A percentile compares a stretch with the other conserved stretches of the same genome.
These are phyloP conservation scores for Begonia loranthoides DNA, from an alignment of 306 rosid genomes.

Conservation along the genomic window DNA sequence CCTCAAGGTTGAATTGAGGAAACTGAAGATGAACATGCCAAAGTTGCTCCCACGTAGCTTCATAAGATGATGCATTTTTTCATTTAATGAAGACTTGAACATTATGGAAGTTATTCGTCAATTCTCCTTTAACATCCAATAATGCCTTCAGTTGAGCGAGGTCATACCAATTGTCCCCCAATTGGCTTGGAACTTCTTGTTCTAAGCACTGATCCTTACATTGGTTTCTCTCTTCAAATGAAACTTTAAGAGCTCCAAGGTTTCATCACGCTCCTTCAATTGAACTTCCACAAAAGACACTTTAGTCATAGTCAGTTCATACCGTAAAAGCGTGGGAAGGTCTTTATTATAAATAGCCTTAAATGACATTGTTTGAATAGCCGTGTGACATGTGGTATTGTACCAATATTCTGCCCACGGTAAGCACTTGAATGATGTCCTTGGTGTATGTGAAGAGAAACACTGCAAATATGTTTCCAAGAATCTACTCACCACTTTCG, in stretches of 20 bases:
- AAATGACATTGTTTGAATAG: too few relatives aligned
- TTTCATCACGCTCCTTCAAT: neutral
- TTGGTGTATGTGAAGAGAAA: too few relatives aligned
- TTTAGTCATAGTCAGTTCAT: too few relatives aligned
- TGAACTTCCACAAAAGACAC: too few relatives aligned
- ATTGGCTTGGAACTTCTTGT: neutral
- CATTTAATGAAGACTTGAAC: neutral
- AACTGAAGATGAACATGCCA: neutral
- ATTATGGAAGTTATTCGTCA: neutral
- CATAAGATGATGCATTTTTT: neutral
- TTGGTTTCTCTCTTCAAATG: neutral
- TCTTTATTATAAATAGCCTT: neutral
- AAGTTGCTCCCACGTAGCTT: neutral
- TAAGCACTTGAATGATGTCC: too few relatives aligned
- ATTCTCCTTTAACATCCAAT: neutral
- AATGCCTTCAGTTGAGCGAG: neutral
- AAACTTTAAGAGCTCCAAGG: neutral
- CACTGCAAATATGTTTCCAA: neutral
- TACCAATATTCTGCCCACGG: too few relatives aligned
- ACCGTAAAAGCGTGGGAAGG: neutral
- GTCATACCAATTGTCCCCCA: neutral
- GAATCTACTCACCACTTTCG: neutral
- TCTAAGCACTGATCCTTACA: neutral
- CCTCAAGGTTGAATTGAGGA: neutral
- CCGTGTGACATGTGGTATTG: too few relatives aligned